phyloP scores from a whole-genome alignment of 1,284 basidiomycete genomes.

The Heterobasidion annosum region DNA sequence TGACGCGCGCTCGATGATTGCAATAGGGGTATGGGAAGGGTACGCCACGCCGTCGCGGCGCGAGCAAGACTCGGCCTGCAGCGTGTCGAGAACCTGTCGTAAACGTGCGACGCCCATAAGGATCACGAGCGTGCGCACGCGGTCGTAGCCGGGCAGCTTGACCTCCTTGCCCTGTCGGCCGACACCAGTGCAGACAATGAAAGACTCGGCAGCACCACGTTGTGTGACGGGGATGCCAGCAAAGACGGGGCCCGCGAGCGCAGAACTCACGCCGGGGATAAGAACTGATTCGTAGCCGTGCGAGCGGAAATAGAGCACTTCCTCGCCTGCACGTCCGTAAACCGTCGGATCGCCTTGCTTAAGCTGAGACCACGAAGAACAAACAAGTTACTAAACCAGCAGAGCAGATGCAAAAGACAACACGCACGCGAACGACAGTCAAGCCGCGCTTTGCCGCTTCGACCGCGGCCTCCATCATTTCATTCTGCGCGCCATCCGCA shows the following conservation, averaged over 20 bases:
- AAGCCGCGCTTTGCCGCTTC: slow-evolving; percentile 74
- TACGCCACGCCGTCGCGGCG: slow-evolving; percentile 53
- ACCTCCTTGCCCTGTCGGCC: slow-evolving; percentile 84
- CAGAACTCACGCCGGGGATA: slow-evolving; percentile 85
- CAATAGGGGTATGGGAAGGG: slow-evolving; percentile 76
- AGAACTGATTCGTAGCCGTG: slow-evolving; percentile 80
- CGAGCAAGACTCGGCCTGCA: slow-evolving; percentile 23
- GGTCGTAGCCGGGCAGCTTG: slow-evolving; percentile 79
- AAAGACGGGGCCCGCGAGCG: slow-evolving; percentile 84
- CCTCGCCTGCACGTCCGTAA: slow-evolving; percentile 92
- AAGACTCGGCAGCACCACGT: slow-evolving; percentile 84
- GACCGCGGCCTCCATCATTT: slow-evolving; percentile 88
- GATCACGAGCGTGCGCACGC: slow-evolving; percentile 72
- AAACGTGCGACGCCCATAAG: slow-evolving; percentile 95
- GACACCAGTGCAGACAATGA: slow-evolving; percentile 90
- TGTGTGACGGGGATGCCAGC: slow-evolving; percentile 93
- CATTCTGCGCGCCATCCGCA: slow-evolving; percentile 88
- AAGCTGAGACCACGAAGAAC: slow-evolving; percentile 34
- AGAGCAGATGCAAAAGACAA: background rate
- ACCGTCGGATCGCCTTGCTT: slow-evolving; percentile 97
- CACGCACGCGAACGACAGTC: slow-evolving; percentile 77
- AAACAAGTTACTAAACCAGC: slow-evolving; percentile 4
- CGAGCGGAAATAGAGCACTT: slow-evolving; percentile 84
- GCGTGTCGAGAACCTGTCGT: slow-evolving; percentile 57
- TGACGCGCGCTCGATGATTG: slow-evolving; percentile 89